Percentiles rank a stretch among this genome's conserved stretches.
Conservation (phyloP, 139 green algal species). For the Ostreobium quekettii region DNA sequence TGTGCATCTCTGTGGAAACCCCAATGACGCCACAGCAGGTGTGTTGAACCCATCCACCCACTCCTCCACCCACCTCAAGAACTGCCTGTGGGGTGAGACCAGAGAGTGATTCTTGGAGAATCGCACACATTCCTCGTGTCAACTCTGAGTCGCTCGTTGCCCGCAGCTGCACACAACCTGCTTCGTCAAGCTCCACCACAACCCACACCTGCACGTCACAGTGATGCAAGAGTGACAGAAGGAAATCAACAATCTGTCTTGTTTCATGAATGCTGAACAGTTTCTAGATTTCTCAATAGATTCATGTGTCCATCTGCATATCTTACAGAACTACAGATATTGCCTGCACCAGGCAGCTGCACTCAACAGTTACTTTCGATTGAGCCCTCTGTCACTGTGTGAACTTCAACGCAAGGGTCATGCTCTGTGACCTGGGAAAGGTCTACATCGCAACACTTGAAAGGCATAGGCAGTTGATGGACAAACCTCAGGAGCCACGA, state of each 20-base stretch:
- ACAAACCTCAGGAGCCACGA: neutral
- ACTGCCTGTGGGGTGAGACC: conserved; percentile 60
- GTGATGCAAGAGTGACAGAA: neutral
- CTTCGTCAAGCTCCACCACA: conserved; percentile 35
- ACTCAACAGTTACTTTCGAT: conserved; percentile 4
- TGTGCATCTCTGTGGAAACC: neutral
- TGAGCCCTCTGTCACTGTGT: neutral
- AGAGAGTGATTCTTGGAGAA: conserved; percentile 52
- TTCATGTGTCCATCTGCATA: neutral
- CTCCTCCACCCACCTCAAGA: conserved; percentile 30
- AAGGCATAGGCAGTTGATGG: neutral
- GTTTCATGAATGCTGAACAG: neutral
- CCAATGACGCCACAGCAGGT: no score
- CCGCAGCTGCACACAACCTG: conserved; percentile 40
- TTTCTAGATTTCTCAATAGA: neutral
- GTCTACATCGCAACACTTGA: neutral
- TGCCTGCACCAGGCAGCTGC: neutral
- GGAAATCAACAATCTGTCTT: neutral
- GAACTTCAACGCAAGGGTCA: neutral
- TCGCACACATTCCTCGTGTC: conserved; percentile 54
- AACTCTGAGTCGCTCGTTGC: conserved; percentile 71
- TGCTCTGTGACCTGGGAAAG: neutral
- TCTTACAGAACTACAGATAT: neutral
- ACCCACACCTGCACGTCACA: conserved; percentile 81
- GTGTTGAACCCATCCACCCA: conserved; percentile 6